Evolutionary conservation across 345 rosid genomes (phyloP).

Genomic region (Lepidium africanum): DNA sequence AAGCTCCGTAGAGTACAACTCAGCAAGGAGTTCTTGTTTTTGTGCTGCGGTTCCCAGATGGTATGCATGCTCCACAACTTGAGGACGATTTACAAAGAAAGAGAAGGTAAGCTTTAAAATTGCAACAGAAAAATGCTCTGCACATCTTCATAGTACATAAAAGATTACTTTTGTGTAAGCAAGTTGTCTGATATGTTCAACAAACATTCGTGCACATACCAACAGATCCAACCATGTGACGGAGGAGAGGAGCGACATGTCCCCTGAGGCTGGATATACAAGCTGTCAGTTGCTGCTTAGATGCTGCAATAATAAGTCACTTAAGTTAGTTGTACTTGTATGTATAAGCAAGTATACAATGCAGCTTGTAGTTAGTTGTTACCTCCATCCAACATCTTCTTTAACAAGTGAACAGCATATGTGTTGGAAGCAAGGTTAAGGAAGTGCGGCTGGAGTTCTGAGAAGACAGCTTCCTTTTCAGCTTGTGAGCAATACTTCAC

Average conservation of each 20-base stretch:
- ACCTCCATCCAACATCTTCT: conserved; percentile 87
- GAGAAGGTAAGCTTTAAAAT: conserved; percentile 1
- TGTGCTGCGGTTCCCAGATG: conserved; percentile 66
- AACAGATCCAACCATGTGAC: conserved; percentile 88
- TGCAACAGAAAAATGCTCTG: not conserved
- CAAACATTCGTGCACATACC: conserved; percentile 42
- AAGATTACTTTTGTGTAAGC: not conserved
- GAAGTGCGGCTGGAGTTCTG: conserved; percentile 78
- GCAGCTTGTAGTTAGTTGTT: conserved; percentile 1
- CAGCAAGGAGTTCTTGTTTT: conserved; percentile 84
- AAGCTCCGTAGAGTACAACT: conserved; percentile 83
- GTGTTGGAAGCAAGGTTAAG: conserved; percentile 54
- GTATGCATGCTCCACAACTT: conserved; percentile 87
- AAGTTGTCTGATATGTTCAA: not conserved
- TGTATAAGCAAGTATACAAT: not conserved
- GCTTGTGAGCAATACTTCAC: conserved; percentile 66
- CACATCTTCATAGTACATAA: not conserved
- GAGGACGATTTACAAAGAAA: not conserved
- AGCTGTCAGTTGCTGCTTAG: conserved; percentile 63
- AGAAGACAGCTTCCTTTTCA: conserved; percentile 65
- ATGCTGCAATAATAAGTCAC: conserved; percentile 40
- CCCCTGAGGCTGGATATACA: conserved; percentile 75
- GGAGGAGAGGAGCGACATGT: conserved; percentile 68
- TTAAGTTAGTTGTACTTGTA: not conserved
- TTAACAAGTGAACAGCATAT: conserved; percentile 68